Conservation (phyloP, 2,329 filamentous ascomycete species). For the Byssothecium circinans region DNA sequence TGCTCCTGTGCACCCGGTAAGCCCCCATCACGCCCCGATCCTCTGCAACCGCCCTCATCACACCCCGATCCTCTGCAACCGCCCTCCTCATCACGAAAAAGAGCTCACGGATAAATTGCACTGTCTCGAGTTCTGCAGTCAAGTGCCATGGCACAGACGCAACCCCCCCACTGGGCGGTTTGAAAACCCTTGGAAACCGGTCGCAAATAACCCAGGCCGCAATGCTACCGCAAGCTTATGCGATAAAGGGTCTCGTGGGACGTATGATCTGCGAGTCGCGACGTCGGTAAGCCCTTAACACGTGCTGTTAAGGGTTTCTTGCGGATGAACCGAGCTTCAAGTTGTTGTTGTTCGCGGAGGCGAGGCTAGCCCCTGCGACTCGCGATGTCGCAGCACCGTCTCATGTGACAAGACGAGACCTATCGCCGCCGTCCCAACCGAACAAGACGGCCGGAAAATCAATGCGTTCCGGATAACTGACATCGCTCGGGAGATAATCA, state of each 20-base stretch:
- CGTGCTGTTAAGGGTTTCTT: conserved; percentile 20
- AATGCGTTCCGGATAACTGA: conserved; percentile 29
- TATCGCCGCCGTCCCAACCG: conserved; percentile 24
- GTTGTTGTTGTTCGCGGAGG: conserved; percentile 18
- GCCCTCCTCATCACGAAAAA: conserved; percentile 16
- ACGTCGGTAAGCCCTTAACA: conserved; percentile 33
- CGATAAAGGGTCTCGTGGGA: conserved; percentile 31
- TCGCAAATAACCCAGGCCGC: conserved; percentile 25
- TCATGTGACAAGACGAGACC: conserved; percentile 33
- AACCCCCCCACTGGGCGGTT: conserved; percentile 11
- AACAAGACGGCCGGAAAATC: conserved; percentile 19
- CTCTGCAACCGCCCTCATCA: conserved; percentile 17
- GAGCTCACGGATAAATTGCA: too few species aligned
- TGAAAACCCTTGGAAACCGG: conserved; percentile 10
- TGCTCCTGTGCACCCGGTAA: conserved; percentile 8
- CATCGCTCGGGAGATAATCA: conserved; percentile 9
- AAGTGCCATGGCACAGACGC: conserved; percentile 10
- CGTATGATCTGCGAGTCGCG: conserved; percentile 39
- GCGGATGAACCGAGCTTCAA: conserved; percentile 15
- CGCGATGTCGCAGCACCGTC: conserved; percentile 35
- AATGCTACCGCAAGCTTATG: conserved; percentile 33
- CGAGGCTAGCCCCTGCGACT: conserved; percentile 29
- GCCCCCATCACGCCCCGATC: conserved; percentile 1
- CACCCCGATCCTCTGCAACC: conserved; percentile 10
- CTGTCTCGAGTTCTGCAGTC: conserved; percentile 32